phyloP scores from a whole-genome alignment of 371 early-diverging fungal species.

The Mucor velutinosus region DNA sequence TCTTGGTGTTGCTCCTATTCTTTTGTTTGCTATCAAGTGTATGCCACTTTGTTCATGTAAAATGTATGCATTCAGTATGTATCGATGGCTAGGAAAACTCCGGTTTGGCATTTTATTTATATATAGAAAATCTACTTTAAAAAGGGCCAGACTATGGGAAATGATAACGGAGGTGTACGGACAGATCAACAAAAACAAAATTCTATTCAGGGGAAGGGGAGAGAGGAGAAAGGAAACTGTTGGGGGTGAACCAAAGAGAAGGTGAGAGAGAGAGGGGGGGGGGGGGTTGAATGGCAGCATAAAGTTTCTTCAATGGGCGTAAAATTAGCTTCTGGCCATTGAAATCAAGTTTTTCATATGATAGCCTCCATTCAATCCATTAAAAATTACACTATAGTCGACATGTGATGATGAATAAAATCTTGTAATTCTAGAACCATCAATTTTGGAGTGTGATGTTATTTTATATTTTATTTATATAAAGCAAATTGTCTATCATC shows the following conservation, averaged over 20 bases:
- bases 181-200: slow-evolving; percentile 20
- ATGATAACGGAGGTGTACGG: slow-evolving; percentile 31
- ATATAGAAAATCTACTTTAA: slow-evolving; percentile 7
- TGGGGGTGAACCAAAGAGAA: too few species aligned
- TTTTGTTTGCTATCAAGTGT: neutral
- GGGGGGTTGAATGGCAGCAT: neutral
- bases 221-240: neutral
- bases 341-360: neutral
- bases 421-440: neutral
- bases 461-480: neutral
- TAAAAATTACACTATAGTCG: neutral
- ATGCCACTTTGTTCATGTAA: neutral
- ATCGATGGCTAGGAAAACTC: slow-evolving; percentile 12
- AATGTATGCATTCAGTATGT: slow-evolving; percentile 5
- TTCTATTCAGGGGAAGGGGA: slow-evolving; percentile 1
- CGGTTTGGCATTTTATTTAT: slow-evolving; percentile 19
- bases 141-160: slow-evolving; percentile 5
- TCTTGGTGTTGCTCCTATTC: neutral
- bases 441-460: neutral
- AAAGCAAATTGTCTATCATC: neutral
- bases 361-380: neutral
- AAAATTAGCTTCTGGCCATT: neutral
- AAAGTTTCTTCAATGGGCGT: neutral
- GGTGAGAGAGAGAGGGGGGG: neutral
- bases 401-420: neutral